Base-by-base conservation (phyloP, 2,329 filamentous ascomycete species). In the Apiospora phragmitis region DNA sequence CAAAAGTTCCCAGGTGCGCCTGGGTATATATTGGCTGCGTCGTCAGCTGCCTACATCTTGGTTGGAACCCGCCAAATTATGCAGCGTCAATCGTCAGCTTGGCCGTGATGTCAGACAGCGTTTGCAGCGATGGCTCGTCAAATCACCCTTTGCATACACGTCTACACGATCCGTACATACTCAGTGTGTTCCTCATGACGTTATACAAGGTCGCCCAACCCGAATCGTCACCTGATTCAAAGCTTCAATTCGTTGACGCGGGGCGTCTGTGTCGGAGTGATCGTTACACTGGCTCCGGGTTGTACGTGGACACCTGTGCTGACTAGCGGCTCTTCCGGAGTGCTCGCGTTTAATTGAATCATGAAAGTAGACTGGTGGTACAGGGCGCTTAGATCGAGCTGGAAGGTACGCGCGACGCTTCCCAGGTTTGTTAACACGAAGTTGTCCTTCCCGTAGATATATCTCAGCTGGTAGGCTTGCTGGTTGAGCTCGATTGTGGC, bases 391-490 rank as follows among this genome's bases (percentile, higher is more conserved):
- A 72, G 62, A 11, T 72, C 62, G 26, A 72, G 35, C 55, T 72
- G 49, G 18, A 70, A 70, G 9, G 18, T 45, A 21, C 71, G 69
- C 24, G 38, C 35, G 26, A 38, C 26, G 14, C 47, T 24, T 16
- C 41, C 71, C 67, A 72, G 41, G 38, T 72, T 72, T 3, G 51
- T 65, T 35, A 72, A 65, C 11, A 16, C 38, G n/a, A 72, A 70
- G 16, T n/a, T 38, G 26, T 26, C 35, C 24, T 35, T 35, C 14
- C 11, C 11, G 26, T 69, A 70, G 21, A 62, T 55, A 16, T 72
- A 72, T 29, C 41, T 43, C 42, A 72, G 41, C 38, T 67, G 69
- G 16, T 70, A 72, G 8, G 71, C 69, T 12, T 42, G 16, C 67
- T 72, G 71, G 26, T 24, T 43, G 11, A 72, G 69, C 26, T 42